Percentiles rank a stretch among this genome's conserved stretches.
phyloP scores from a whole-genome alignment of 139 green algal species.

The Nannochloris sp. region DNA sequence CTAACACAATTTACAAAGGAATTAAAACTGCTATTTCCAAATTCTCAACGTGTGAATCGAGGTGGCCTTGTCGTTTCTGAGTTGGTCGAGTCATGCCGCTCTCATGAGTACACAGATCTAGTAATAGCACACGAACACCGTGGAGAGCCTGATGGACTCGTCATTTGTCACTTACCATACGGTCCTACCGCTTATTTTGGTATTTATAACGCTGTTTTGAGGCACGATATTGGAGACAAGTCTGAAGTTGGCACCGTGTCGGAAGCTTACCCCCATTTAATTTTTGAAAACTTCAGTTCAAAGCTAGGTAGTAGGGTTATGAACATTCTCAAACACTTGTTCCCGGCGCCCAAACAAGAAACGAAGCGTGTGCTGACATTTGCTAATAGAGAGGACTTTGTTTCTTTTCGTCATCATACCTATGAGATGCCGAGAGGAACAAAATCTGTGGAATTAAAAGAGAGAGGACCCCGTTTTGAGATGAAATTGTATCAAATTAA shows the following conservation, averaged over 20 bases:
- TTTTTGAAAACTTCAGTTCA: constrained; percentile 85
- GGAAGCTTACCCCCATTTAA: constrained; percentile 92
- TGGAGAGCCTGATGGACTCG: constrained; percentile 93
- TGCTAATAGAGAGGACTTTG: constrained; percentile 78
- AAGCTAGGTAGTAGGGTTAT: constrained; percentile 71
- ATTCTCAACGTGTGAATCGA: constrained; percentile 87
- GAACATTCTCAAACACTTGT: constrained; percentile 94
- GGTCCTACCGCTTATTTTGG: constrained; percentile 98
- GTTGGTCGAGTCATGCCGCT: constrained; percentile 80
- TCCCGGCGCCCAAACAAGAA: constrained; percentile 85
- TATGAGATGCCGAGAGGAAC: constrained; percentile 71
- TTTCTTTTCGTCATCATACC: constrained; percentile 89
- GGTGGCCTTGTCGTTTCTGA: constrained; percentile 69
- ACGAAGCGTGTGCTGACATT: constrained; percentile 88
- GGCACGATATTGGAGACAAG: constrained; percentile 95
- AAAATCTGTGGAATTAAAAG: constrained; percentile 65
- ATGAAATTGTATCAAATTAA: constrained; percentile 81
- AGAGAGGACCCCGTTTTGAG: constrained; percentile 78
- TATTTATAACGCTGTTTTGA: constrained; percentile 82
- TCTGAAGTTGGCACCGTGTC: constrained; percentile 79
- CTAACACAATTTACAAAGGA: constrained; percentile 97
- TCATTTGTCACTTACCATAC: constrained; percentile 96
- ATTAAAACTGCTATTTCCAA: constrained; percentile 91
- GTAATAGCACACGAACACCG: constrained; percentile 96
- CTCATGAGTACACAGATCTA: constrained; percentile 92